These are phyloP conservation scores for Globisporangium mamillatum DNA, from an alignment of 352 stramenopile genomes.

Conservation along the genomic window DNA sequence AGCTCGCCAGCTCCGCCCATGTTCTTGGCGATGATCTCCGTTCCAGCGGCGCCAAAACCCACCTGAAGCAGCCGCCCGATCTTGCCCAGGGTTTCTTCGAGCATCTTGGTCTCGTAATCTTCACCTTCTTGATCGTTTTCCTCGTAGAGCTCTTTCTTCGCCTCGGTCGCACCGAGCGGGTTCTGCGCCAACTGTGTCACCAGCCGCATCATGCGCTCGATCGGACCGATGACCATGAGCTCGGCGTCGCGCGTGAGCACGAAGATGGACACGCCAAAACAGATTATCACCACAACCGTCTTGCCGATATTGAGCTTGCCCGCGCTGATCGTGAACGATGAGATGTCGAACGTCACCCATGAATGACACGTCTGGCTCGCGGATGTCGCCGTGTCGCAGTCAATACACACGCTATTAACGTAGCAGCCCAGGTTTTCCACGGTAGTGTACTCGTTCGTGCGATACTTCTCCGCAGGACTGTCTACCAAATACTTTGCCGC, in stretches of 20 bases:
- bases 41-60: slow-evolving; percentile 96
- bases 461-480: slow-evolving; percentile 37
- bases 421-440: slow-evolving; percentile 74
- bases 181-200: slow-evolving; percentile 71
- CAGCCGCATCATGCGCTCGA: slow-evolving; percentile 94
- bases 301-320: slow-evolving; percentile 78
- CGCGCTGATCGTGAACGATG: slow-evolving; percentile 29
- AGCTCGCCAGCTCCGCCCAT: slow-evolving; percentile 91
- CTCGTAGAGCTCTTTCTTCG: slow-evolving; percentile 75
- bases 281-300: slow-evolving; percentile 90
- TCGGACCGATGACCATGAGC: slow-evolving; percentile 94
- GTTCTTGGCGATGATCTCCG: slow-evolving; percentile 98
- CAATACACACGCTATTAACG: slow-evolving; percentile 50
- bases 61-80: slow-evolving; percentile 95
- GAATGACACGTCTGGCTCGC: slow-evolving; percentile 57
- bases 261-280: slow-evolving; percentile 88
- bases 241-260: slow-evolving; percentile 94
- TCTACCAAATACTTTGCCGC: slow-evolving; percentile 43
- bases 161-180: slow-evolving; percentile 61
- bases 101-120: slow-evolving; percentile 95
- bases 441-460: slow-evolving; percentile 54
- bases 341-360: slow-evolving; percentile 75
- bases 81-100: slow-evolving; percentile 94
- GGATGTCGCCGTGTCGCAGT: slow-evolving; percentile 34
- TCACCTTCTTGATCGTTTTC: slow-evolving; percentile 52